phyloP scores from a whole-genome alignment of 2,329 filamentous ascomycete species.

The Pseudofabraea citricarpa region DNA sequence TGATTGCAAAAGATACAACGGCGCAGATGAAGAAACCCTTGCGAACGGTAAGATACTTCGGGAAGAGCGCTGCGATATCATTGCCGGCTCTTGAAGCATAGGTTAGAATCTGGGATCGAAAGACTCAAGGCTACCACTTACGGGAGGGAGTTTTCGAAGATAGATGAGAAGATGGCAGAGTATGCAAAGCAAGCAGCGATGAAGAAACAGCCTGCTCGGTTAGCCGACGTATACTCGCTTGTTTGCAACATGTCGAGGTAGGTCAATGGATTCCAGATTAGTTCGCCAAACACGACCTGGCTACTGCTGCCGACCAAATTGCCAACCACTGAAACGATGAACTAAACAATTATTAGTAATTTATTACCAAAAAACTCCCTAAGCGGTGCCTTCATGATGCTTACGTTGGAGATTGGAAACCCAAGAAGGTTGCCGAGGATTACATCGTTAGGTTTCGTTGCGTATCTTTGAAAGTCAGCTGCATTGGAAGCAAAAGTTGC shows the following conservation, averaged over 20 bases:
- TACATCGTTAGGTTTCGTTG: slow-evolving; percentile 33
- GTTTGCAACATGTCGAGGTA: slow-evolving; percentile 32
- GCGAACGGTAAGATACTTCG: slow-evolving; percentile 34
- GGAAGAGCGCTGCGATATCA: slow-evolving; percentile 32
- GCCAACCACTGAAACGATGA: slow-evolving; percentile 34
- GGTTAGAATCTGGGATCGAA: too few species aligned
- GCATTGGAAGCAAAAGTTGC: slow-evolving; percentile 36
- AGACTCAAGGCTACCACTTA: neutral
- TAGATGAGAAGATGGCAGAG: slow-evolving; percentile 36
- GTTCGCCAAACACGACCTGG: slow-evolving; percentile 27
- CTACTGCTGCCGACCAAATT: slow-evolving; percentile 32
- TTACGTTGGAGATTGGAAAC: slow-evolving; percentile 33
- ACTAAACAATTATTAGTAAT: slow-evolving; percentile 5
- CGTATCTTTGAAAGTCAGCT: slow-evolving; percentile 39
- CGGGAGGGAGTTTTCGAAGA: slow-evolving; percentile 38
- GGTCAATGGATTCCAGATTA: slow-evolving; percentile 31
- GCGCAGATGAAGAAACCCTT: slow-evolving; percentile 34
- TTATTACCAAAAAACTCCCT: too few species aligned
- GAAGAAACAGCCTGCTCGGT: slow-evolving; percentile 35
- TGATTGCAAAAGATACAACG: slow-evolving; percentile 29
- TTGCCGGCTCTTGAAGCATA: slow-evolving; percentile 32
- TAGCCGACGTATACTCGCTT: slow-evolving; percentile 28
- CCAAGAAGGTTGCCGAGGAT: slow-evolving; percentile 35
- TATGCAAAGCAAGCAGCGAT: slow-evolving; percentile 37
- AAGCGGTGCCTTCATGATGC: too few species aligned